A percentile compares a stretch with the other conserved stretches of the same genome.
These are phyloP conservation scores for Skeletonema tropicum DNA, from an alignment of 108 stramenopile species.

Conservation along the genomic window DNA sequence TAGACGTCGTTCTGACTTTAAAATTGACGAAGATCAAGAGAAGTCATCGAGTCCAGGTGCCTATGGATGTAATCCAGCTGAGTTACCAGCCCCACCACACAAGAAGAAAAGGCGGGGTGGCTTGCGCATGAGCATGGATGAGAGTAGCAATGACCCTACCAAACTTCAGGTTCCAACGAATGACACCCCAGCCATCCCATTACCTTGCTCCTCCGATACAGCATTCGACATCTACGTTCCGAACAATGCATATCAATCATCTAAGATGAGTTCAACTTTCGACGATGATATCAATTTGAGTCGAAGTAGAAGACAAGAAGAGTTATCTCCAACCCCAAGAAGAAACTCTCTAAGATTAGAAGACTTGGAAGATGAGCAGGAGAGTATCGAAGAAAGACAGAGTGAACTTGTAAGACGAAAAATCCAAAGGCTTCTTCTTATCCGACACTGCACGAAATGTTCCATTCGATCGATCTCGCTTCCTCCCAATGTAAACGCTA, in stretches of 20 bases:
- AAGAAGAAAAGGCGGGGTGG: conserved; percentile 1
- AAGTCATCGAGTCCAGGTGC: not conserved
- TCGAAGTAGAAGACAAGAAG: not conserved
- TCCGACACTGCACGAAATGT: conserved; percentile 41
- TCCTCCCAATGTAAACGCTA: not conserved
- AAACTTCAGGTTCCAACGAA: not conserved
- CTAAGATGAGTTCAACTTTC: not conserved
- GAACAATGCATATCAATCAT: not conserved
- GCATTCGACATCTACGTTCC: conserved; percentile 1
- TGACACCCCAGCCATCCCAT: not conserved
- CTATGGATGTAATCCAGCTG: not conserved
- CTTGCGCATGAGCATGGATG: not conserved
- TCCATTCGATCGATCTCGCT: conserved; percentile 4
- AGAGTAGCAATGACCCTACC: not conserved
- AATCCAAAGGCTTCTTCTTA: conserved; percentile 43
- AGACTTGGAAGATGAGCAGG: not conserved
- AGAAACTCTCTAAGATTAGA: not conserved
- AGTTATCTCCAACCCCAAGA: not conserved
- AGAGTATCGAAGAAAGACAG: not conserved
- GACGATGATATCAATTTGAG: not conserved
- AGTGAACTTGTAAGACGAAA: conserved; percentile 27
- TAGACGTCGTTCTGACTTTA: not conserved
- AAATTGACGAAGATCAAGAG: not conserved
- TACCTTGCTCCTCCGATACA: not conserved
- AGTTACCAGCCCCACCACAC: not conserved